phyloP scores from a whole-genome alignment of 176 grass and related monocot genomes.

The Zizania latifolia region DNA sequence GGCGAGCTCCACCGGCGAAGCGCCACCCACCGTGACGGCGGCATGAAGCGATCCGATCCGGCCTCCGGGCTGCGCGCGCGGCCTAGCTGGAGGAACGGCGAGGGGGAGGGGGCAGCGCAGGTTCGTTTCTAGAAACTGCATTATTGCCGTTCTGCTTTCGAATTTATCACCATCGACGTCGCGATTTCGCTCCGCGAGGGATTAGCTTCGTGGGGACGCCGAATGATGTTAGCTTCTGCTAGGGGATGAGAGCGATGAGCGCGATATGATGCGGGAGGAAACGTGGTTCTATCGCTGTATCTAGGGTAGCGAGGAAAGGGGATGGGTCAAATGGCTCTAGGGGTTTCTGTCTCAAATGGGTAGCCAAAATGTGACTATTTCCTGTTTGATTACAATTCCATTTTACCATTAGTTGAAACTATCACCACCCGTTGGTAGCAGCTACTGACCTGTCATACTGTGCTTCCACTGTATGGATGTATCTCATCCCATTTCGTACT shows the following conservation, averaged over 20 bases:
- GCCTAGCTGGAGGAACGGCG: neutral
- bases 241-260: neutral
- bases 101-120: neutral
- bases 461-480: neutral
- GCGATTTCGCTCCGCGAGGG: neutral
- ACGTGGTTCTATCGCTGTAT: neutral
- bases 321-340: no score
- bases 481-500: neutral
- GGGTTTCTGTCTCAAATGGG: neutral
- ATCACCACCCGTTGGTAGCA: neutral
- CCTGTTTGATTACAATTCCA: neutral
- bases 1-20: neutral
- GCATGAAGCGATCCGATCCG: neutral
- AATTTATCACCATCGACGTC: neutral
- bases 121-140: conserved; percentile 3
- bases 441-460: neutral
- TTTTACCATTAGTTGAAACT: neutral
- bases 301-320: neutral
- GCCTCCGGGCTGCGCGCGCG: neutral
- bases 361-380: neutral
- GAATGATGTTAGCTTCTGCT: neutral
- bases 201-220: neutral
- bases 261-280: neutral
- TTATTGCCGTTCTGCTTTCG: neutral
- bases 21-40: neutral